Evolutionary conservation across 2,329 filamentous ascomycete species (phyloP), one percentile per base, ranked within the genome.

Genomic region (Beauveria medogensis): DNA sequence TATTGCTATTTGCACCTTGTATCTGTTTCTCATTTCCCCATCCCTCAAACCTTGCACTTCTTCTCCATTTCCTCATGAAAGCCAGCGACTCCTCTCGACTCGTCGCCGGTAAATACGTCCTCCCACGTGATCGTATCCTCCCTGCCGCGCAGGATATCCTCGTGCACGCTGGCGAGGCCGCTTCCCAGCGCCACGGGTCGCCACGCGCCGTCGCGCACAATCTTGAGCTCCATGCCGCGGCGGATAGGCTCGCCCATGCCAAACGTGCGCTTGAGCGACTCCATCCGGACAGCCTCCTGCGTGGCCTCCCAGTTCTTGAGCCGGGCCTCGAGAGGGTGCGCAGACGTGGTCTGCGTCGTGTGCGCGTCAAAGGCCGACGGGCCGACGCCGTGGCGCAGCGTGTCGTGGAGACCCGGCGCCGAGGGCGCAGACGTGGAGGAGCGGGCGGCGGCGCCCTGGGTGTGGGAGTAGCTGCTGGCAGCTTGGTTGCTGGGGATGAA

Each of bases 21-120:
- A 34, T 61, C 34, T 37, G 14, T 47, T 43, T 50, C 9, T 12
- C 46, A n/a, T 26, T 24, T 26, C 46, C 46, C 16, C 6, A 6
- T 55, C 18, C 9, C 28, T 8, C 30, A 55, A 22, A 97, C 95
- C 82, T 87, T 89, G 75, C 96, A 79, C 82, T 91, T 91, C 75
- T 85, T 84, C 85, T 97, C 93, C 86, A 97, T 92, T 84, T 97
- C 93, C 61, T 91, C 88, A 69, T 97, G 92, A 76, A 97, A 87
- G 58, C 87, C 85, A 26, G 87, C 84, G 47, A 85, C 78, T 63
- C 84, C 82, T 68, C 86, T 82, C 72, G 85, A 82, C 75, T 93
- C 91, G 67, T 90, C 88, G 63, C 91, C 91, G 22, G 82, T 85
- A 72, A 88, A 97, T 22, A 99, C 86, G 78, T 97, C 94, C 81